Conservation (phyloP, 495 filamentous ascomycete species). For the Podospora bellae-mahoneyi region DNA sequence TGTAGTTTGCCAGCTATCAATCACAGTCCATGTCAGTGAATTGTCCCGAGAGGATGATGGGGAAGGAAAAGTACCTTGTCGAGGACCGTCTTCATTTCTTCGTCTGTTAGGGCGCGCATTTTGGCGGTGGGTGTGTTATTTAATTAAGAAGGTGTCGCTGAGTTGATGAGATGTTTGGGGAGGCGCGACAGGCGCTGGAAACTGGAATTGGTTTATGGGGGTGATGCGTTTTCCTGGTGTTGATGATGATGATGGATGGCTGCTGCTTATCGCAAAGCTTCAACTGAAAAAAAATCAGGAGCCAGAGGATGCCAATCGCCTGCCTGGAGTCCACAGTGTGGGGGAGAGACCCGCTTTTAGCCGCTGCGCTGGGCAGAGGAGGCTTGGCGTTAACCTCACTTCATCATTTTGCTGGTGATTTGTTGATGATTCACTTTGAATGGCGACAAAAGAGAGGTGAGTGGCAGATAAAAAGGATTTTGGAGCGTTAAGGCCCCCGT, state of each 20-base stretch:
- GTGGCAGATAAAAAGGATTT: too few relatives aligned
- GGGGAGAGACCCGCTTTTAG: constrained; percentile 27
- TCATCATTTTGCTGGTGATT: not conserved
- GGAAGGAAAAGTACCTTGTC: constrained; percentile 46
- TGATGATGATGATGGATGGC: constrained; percentile 6
- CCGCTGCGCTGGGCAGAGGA: constrained; percentile 14
- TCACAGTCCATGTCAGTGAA: not conserved
- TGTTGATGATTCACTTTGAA: too few relatives aligned
- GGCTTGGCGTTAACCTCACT: not conserved
- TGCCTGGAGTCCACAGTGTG: constrained; percentile 15
- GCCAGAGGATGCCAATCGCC: constrained; percentile 11
- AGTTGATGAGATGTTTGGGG: not conserved
- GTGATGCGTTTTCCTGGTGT: constrained; percentile 1
- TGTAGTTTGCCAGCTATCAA: constrained; percentile 32
- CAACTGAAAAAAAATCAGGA: constrained; percentile 21
- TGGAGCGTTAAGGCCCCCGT: too few relatives aligned
- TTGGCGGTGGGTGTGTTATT: constrained; percentile 16
- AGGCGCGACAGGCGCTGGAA: not conserved
- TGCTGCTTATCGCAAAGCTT: constrained; percentile 23
- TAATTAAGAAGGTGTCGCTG: not conserved
- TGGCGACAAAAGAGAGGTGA: too few relatives aligned
- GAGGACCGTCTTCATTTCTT: constrained; percentile 70
- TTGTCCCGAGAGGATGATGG: not conserved
- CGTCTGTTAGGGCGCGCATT: constrained; percentile 74
- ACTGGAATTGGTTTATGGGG: not conserved